Evolutionary conservation across 2,329 filamentous ascomycete species (phyloP), one percentile per base, ranked within the genome.

Genomic region (Colletotrichum trifolii): DNA sequence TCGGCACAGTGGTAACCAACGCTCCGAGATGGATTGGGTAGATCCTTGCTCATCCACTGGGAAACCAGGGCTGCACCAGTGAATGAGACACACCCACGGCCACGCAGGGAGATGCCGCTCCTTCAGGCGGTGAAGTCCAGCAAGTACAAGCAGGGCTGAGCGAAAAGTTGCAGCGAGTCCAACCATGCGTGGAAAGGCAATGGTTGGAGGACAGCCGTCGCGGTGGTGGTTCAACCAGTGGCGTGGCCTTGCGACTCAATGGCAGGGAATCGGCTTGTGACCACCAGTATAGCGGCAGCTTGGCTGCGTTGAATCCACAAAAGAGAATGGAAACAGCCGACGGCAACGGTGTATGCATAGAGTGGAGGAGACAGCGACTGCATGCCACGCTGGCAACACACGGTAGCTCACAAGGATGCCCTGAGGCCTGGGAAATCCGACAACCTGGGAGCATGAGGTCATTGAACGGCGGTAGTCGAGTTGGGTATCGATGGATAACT

Each of bases 381-480:
- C 66, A 68, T 67, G 67, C 64, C 67, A 68, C 67, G 67, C 64
- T 68, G 67, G 67, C 67, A 68, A 60, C 61, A 65, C 61, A 54
- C 62, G 36, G 50, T 40, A 38, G 52, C 48, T 62, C 52, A 48
- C 52, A 13, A 65, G 53, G 42, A 42, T 6, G 42, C 33, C 58
- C 58, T 62, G 17, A 42, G 35, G 38, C 12, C 42, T 65, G 58
- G 58, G 15, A 65, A 54, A 65, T 60, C 66, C 66, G 66, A 68
- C 47, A 54, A 58, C 33, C 43, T 62, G 66, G 58, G 43, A 33
- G 43, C 48, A 67, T 68, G 66, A 68, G 64, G 64, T 68, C 66
- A 68, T 68, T 54, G 48, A 42, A 25, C 17, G 49, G 47, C 35
- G 47, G 39, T 34, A 15, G 35, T 39, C 62, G 52, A 65, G 52